phyloP scores from a whole-genome alignment of 2,329 filamentous ascomycete species.

The Raffaelea arxii region DNA sequence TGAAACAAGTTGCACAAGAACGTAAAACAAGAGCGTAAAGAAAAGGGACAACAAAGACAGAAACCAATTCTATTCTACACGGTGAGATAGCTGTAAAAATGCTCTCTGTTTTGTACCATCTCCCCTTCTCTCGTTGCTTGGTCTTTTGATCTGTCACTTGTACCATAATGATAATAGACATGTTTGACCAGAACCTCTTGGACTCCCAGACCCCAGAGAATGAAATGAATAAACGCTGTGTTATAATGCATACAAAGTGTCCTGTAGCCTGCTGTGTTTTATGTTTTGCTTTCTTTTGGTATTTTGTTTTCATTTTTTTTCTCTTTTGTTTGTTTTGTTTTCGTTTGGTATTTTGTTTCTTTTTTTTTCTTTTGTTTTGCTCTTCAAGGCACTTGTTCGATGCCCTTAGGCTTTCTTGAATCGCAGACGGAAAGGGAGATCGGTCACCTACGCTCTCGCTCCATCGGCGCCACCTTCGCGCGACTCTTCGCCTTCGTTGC shows the following conservation, averaged over 20 bases:
- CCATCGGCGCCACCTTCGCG: slow-evolving; percentile 93
- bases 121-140: too few species aligned
- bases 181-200: neutral
- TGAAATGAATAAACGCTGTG: neutral
- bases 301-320: neutral
- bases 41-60: neutral
- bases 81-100: too few species aligned
- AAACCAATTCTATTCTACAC: neutral
- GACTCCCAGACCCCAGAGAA: neutral
- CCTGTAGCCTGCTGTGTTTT: too few species aligned
- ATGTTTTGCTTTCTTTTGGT: neutral
- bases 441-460: slow-evolving; percentile 93
- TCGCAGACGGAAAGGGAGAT: slow-evolving; percentile 16
- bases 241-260: slow-evolving; percentile 6
- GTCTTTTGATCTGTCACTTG: too few species aligned
- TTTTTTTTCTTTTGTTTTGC: neutral
- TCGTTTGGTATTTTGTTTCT: neutral
- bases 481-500: slow-evolving; percentile 79
- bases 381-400: neutral
- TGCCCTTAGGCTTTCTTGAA: neutral
- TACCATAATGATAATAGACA: neutral
- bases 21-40: neutral
- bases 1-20: neutral
- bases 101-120: too few species aligned
- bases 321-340: neutral